Conservation (phyloP, 140 eudicot species). For the Ambrosia hybrid region DNA sequence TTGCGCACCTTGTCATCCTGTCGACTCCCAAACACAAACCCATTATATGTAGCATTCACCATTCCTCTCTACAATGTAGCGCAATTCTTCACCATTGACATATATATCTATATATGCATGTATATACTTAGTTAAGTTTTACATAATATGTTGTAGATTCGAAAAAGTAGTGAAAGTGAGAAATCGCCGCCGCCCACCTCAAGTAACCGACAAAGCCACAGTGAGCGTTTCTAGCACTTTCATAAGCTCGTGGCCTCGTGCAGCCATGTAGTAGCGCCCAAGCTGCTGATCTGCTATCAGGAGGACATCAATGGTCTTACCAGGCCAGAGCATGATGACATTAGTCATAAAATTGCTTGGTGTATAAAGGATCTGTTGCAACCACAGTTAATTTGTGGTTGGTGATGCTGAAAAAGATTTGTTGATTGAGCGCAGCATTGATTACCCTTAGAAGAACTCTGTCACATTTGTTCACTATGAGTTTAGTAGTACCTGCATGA, state of each 20-base stretch:
- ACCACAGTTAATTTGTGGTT: conserved; percentile 85
- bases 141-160: no score
- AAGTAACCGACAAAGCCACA: no score
- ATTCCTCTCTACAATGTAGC: no score
- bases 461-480: conserved; percentile 56
- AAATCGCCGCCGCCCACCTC: no score
- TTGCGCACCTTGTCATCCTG: no score
- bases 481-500: conserved; percentile 48
- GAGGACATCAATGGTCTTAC: conserved; percentile 82
- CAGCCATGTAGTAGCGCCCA: conserved; percentile 80
- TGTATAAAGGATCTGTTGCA: conserved; percentile 67
- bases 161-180: no score
- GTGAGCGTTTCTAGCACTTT: conserved; percentile 49
- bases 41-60: no score
- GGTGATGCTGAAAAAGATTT: conserved; percentile 72
- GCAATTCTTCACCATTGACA: no score
- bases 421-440: conserved; percentile 86
- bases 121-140: no score
- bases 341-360: conserved; percentile 63
- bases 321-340: conserved; percentile 77
- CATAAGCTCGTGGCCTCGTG: conserved; percentile 49
- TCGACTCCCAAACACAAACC: no score
- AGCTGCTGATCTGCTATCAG: conserved; percentile 70
- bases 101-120: no score
- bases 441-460: conserved; percentile 66